Evolutionary conservation across 768 basidiomycete genomes (phyloP).

Genomic region (Lactarius hengduanensis): DNA sequence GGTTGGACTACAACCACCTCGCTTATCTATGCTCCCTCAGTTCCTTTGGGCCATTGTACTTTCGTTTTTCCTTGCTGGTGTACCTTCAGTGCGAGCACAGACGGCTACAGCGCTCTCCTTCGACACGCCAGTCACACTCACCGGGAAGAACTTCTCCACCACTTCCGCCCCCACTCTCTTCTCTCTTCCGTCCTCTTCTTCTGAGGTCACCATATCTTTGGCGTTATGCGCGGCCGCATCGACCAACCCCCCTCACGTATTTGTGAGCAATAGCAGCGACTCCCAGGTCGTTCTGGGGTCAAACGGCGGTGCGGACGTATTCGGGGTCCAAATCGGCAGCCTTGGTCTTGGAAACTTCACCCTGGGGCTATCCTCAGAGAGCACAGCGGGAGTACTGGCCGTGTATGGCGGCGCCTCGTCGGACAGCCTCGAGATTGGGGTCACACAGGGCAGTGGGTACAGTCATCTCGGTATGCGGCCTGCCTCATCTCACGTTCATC

Average conservation of each 20-base stretch:
- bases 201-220: conserved; percentile 35
- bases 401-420: conserved; percentile 40
- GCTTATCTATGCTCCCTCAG: not conserved
- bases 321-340: conserved; percentile 45
- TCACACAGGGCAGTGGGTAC: conserved; percentile 40
- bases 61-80: not conserved
- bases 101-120: conserved; percentile 1
- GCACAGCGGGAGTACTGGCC: conserved; percentile 44
- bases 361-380: conserved; percentile 44
- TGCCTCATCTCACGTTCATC: not conserved
- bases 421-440: conserved; percentile 57
- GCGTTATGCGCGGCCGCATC: conserved; percentile 35
- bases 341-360: conserved; percentile 55
- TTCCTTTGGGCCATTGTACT: conserved; percentile 5
- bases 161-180: conserved; percentile 30
- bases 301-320: conserved; percentile 41
- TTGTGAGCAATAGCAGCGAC: conserved; percentile 52
- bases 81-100: conserved; percentile 1
- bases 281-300: conserved; percentile 39
- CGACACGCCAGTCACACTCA: conserved; percentile 9
- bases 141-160: conserved; percentile 16
- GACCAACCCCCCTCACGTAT: conserved; percentile 47
- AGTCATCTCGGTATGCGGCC: not conserved
- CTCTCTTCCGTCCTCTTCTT: conserved; percentile 33
- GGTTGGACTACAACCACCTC: not conserved